Evolutionary conservation across 2,329 filamentous ascomycete genomes (phyloP).

Genomic region (Cercospora beticola): DNA sequence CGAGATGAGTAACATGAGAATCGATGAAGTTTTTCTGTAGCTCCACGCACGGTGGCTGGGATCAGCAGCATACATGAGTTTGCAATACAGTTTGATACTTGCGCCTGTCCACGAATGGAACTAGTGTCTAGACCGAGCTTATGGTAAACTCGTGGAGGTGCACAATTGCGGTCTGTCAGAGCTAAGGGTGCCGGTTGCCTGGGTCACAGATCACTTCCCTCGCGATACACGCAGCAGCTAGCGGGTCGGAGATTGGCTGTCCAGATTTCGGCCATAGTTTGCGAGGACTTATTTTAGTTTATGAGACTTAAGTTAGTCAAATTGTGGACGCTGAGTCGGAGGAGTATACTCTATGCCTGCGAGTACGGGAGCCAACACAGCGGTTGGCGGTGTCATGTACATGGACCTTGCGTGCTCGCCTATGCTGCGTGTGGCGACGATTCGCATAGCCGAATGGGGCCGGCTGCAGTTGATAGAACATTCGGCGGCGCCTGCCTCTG

Average conservation of each 20-base stretch:
- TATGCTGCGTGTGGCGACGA: not conserved
- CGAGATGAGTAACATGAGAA: not conserved
- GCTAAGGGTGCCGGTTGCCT: not conserved
- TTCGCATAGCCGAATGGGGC: not conserved
- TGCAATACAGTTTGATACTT: not conserved
- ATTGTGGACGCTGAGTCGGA: not conserved
- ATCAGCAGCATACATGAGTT: not conserved
- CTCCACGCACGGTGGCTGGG: not conserved
- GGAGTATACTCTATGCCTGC: not conserved
- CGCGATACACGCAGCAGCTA: not conserved
- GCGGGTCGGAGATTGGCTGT: constrained; percentile 2
- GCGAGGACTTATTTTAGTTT: not conserved
- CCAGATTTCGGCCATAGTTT: not conserved
- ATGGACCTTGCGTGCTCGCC: not conserved
- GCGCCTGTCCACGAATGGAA: too few species aligned
- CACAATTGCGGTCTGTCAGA: not conserved
- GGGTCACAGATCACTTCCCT: not conserved
- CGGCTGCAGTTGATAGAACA: not conserved
- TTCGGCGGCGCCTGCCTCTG: not conserved
- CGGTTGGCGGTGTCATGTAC: not conserved
- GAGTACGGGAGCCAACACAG: not conserved
- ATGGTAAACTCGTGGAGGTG: too few species aligned
- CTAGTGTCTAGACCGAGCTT: too few species aligned
- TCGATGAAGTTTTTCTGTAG: not conserved
- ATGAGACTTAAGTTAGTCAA: not conserved